phyloP scores from a whole-genome alignment of 2,329 filamentous ascomycete species.

The Rhytidhysteron rufulum region DNA sequence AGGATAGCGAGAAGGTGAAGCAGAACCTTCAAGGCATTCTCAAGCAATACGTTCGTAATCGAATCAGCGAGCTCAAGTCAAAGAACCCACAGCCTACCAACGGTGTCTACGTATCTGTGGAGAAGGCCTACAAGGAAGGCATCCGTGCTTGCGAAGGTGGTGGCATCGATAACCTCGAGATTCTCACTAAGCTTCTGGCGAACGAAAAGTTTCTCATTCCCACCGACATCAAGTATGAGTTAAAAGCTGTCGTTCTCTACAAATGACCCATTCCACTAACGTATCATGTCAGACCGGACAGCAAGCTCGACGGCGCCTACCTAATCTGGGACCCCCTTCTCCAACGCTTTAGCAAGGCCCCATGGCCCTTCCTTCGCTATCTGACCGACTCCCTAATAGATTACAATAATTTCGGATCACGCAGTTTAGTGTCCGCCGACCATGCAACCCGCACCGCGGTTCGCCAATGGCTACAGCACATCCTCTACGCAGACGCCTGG shows the following conservation, averaged over 20 bases:
- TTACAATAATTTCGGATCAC: constrained; percentile 24
- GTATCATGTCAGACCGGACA: constrained; percentile 21
- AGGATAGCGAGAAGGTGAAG: constrained; percentile 6
- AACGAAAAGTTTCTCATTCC: constrained; percentile 36
- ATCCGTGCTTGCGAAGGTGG: background rate
- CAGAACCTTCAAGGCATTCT: constrained; percentile 22
- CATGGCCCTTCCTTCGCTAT: constrained; percentile 33
- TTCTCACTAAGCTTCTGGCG: constrained; percentile 25
- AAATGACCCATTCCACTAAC: no score
- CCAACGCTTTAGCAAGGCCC: constrained; percentile 25
- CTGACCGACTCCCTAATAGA: constrained; percentile 39
- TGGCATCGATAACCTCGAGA: constrained; percentile 6
- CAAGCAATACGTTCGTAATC: constrained; percentile 27
- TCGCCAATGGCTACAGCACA: constrained; percentile 48
- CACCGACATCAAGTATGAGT: constrained; percentile 26
- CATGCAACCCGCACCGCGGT: constrained; percentile 39
- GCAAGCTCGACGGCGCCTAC: constrained; percentile 41
- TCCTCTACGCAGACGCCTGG: constrained; percentile 41
- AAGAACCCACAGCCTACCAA: no score
- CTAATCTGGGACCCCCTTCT: constrained; percentile 43
- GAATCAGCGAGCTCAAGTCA: constrained; percentile 29
- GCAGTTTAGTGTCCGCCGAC: constrained; percentile 5
- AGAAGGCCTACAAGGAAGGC: constrained; percentile 1
- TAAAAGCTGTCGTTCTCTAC: no score
- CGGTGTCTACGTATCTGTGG: no score